These are phyloP conservation scores for Botrytis galanthina DNA, from an alignment of 2,329 filamentous ascomycete genomes.

Conservation along the genomic window DNA sequence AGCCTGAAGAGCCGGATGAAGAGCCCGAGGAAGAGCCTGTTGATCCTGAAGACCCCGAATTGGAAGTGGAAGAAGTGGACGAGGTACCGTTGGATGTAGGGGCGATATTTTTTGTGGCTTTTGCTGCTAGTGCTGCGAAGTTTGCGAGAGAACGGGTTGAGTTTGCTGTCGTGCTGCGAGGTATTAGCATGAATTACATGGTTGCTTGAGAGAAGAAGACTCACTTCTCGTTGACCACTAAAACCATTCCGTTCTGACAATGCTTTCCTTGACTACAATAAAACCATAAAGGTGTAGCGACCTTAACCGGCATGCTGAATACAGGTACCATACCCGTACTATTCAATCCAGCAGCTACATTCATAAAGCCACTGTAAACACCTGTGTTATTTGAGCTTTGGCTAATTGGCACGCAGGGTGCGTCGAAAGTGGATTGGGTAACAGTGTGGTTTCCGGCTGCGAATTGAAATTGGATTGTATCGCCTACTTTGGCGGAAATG, in stretches of 20 bases:
- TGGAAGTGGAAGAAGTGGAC: slow-evolving; percentile 12
- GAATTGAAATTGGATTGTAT: slow-evolving; percentile 67
- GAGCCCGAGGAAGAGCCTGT: slow-evolving; percentile 10
- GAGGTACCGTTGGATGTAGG: slow-evolving; percentile 32
- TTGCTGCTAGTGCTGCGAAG: slow-evolving; percentile 39
- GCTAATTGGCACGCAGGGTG: slow-evolving; percentile 63
- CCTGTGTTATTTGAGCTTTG: slow-evolving; percentile 49
- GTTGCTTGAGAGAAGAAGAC: slow-evolving; percentile 23
- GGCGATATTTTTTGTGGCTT: slow-evolving; percentile 43
- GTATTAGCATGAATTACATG: slow-evolving; percentile 3
- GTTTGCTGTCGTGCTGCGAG: slow-evolving; percentile 45
- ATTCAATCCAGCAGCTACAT: slow-evolving; percentile 52
- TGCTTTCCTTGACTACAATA: slow-evolving; percentile 75
- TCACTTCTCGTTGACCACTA: slow-evolving; percentile 53
- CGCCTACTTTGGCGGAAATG: slow-evolving; percentile 60
- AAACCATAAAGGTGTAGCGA: slow-evolving; percentile 71
- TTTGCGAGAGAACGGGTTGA: slow-evolving; percentile 49
- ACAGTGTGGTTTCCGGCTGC: slow-evolving; percentile 72
- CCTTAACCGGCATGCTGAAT: slow-evolving; percentile 69
- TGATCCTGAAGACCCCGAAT: background rate
- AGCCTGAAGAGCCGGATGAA: slow-evolving; percentile 1
- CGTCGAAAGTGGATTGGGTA: slow-evolving; percentile 72
- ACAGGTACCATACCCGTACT: slow-evolving; percentile 55
- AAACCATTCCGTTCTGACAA: slow-evolving; percentile 54
- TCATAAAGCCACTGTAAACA: slow-evolving; percentile 68